Percentiles rank a stretch among this genome's conserved stretches.
These are phyloP conservation scores for Botrytis pseudocinerea DNA, from an alignment of 2,329 filamentous ascomycete species.

Conservation along the genomic window DNA sequence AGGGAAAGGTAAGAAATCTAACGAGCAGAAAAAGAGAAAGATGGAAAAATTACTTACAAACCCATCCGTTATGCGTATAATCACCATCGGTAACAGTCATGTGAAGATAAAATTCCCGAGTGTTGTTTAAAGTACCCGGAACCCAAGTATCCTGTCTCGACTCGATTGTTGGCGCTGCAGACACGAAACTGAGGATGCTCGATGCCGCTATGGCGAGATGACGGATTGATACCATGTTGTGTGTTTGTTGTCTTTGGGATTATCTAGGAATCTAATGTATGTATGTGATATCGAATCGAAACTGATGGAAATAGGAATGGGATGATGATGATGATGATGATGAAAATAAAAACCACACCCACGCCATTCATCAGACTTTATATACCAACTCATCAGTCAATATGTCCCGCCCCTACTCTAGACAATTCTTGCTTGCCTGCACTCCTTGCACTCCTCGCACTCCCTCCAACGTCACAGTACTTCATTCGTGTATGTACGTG, in stretches of 20 bases:
- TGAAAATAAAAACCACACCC: neutral
- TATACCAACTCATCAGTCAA: neutral
- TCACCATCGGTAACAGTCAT: conserved; percentile 25
- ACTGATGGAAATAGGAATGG: neutral
- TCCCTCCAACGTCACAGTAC: neutral
- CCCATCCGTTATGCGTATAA: conserved; percentile 28
- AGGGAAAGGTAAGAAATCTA: neutral
- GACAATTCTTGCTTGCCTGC: neutral
- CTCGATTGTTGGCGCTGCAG: conserved; percentile 22
- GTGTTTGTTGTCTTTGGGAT: neutral
- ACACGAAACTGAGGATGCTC: conserved; percentile 23
- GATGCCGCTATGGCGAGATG: conserved; percentile 27
- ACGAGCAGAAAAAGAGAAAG: neutral
- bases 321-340: neutral
- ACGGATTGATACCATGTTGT: conserved; percentile 29
- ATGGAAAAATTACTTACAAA: conserved; percentile 23
- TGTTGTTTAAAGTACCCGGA: conserved; percentile 33
- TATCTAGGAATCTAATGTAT: neutral
- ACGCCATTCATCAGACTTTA: neutral
- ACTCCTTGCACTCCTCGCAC: neutral
- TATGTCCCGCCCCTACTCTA: neutral
- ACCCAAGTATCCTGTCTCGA: conserved; percentile 25
- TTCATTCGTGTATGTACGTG: neutral
- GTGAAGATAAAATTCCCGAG: conserved; percentile 35
- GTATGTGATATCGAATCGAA: neutral